Conservation (phyloP, 2,329 filamentous ascomycete species). For the Apiospora kogelbergensis region DNA sequence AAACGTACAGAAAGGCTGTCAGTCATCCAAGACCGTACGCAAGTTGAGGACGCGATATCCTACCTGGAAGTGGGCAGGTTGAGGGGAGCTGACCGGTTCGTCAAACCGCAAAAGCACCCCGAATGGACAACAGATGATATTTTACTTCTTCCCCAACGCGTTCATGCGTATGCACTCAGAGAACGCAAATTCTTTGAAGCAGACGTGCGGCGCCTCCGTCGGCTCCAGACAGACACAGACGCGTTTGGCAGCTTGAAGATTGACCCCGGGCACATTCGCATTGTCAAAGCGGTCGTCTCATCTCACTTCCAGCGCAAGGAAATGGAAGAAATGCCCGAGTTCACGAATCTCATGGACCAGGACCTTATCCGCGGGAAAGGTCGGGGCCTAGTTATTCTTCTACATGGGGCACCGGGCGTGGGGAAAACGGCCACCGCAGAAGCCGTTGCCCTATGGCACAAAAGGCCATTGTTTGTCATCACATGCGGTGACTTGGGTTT, state of each 20-base stretch:
- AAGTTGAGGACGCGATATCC: neutral
- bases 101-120: neutral
- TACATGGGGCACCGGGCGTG: neutral
- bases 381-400: neutral
- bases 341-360: neutral
- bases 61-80: neutral
- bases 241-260: neutral
- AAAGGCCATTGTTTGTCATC: neutral
- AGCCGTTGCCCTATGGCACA: neutral
- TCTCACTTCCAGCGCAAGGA: neutral
- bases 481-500: constrained; percentile 11
- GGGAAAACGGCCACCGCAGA: constrained; percentile 1
- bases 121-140: neutral
- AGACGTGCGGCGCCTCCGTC: neutral
- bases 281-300: neutral
- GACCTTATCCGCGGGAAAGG: neutral
- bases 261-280: neutral
- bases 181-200: neutral
- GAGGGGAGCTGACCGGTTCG: neutral
- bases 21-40: neutral
- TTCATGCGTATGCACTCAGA: neutral
- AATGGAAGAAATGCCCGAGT: neutral
- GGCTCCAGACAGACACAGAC: neutral
- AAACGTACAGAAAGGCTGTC: neutral
- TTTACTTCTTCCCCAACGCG: neutral